Base-by-base conservation (phyloP, 73 alveolate species). In the Paramecium octaurelia region DNA sequence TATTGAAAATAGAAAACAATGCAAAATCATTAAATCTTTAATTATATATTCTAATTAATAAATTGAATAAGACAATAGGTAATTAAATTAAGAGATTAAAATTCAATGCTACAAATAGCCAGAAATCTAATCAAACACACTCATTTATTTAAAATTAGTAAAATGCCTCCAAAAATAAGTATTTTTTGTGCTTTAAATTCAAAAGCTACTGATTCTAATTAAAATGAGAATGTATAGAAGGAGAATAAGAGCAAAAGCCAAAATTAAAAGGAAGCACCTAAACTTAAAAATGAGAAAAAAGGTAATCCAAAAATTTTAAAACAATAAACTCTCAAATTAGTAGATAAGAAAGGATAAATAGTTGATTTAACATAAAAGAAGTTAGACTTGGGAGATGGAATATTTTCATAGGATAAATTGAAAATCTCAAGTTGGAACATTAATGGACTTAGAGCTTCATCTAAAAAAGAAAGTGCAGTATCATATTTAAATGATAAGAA, bases 381-480 rank as follows among this genome's bases (percentile, higher is more conserved):
- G 48, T 10, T 75, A 11, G 88, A 75, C 16, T 43, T 87, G 2
- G 94, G 96, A 20, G 75, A 60, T 57, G 96, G 96, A 12, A 70
- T 58, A 64, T 92, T 92, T 88, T 36, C 69, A 14, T 60, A 77
- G 18, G 76, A 76, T 6, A 50, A 21, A 10, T 57, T 93, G 9
- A 35, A 44, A 21, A 93, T 93, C 27, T 44, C 92, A 12, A 95
- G 97, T 38, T 97, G 99, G 99, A 97, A 97, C 83, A 93, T 97
- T 11, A 97, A 97, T 80, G 99, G 99, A 12, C 58, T 97, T 27
- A 77, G 99, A 60, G 98, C 99, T 1, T 92, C 95, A 40, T 48
- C 94, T 42, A 96, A 95, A 93, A 95, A 93, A 54, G 95, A 80
- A 21, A 86, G 95, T 48, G 68, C 97, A 44, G 92, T 86, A 48